Percentiles rank a stretch among this genome's conserved stretches.
Conservation (phyloP, 495 filamentous ascomycete species). For the Oleoguttula mirabilis region DNA sequence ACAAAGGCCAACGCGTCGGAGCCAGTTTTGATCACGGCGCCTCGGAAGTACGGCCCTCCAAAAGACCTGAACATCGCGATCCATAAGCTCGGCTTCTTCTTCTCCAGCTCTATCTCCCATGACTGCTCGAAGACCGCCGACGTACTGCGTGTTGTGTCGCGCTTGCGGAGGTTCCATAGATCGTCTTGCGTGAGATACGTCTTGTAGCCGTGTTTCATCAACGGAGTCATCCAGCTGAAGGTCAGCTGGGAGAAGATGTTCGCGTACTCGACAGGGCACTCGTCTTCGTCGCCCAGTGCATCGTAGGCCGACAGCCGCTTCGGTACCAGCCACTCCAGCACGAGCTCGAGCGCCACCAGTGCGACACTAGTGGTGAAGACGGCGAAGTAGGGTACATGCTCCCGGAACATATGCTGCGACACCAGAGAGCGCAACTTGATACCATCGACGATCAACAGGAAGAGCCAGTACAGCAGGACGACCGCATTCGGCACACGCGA, state of each 20-base stretch:
- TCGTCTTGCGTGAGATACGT: conserved; percentile 91
- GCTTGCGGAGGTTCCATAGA: conserved; percentile 78
- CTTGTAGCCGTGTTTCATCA: conserved; percentile 94
- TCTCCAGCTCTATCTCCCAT: conserved; percentile 66
- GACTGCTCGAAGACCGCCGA: conserved; percentile 52
- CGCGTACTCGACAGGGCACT: conserved; percentile 90
- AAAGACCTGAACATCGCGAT: conserved; percentile 77
- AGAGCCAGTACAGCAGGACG: conserved; percentile 91
- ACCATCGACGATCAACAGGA: conserved; percentile 65
- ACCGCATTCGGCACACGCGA: conserved; percentile 85
- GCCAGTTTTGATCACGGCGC: conserved; percentile 67
- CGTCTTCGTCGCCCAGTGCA: conserved; percentile 72
- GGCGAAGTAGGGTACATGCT: conserved; percentile 62
- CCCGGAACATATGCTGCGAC: conserved; percentile 55
- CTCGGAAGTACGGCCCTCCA: conserved; percentile 68
- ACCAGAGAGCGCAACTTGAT: conserved; percentile 86
- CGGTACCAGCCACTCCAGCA: conserved; percentile 80
- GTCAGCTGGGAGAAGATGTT: conserved; percentile 88
- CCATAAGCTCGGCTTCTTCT: conserved; percentile 78
- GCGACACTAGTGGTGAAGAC: conserved; percentile 63
- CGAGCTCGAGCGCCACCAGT: conserved; percentile 62
- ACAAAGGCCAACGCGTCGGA: conserved; percentile 77
- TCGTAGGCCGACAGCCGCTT: conserved; percentile 78
- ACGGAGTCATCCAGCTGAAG: conserved; percentile 96
- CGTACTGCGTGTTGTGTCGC: conserved; percentile 64